Evolutionary conservation across 1,284 basidiomycete species (phyloP), one percentile per base, ranked within the genome.

Genomic region (Fomitopsis palustris): DNA sequence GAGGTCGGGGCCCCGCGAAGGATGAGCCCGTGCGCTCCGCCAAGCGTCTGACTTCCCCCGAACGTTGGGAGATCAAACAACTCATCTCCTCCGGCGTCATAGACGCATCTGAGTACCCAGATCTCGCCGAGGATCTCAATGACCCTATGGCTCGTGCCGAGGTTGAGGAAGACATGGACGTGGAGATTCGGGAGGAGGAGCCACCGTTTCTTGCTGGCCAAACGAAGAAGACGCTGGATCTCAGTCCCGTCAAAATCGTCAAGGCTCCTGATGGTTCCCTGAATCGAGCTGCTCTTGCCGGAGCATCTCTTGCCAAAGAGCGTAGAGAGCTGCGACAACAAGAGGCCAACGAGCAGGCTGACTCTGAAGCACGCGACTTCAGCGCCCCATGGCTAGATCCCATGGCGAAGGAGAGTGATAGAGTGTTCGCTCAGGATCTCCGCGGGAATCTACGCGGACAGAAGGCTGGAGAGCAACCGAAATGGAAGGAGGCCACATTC

Each of bases 11-110:
- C 45, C 77, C 81, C 17, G 77, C 77, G 59, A 82, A 83, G 54
- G 81, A 83, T 74, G 68, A 73, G 37, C 73, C 76, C 19, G 80
- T 85, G 17, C 81, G 90, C 23, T 92, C 90, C 17, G 93, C 94
- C 1, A 96, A 96, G 72, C 86, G 97, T 17, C 78, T 99, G 58
- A 96, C 96, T 1, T 96, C 93, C 27, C 97, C 97, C 0, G 97
- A 99, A 74, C 86, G 97, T 23, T 99, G 96, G 94, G 97, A 99
- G 78, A 93, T 99, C 74, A 98, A 98, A 74, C 97, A 99, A 74
- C 85, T 99, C 60, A 98, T 99, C 62, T 94, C 97, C 0, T 97
- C 95, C 42, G 97, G 97, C 52, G 92, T 89, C 5, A 86, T 98
- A 51, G 88, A 90, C 66, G 91, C 96, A 7, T 90, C 93, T 12